Conservation (phyloP, 164 flowering plant genomes). For the Amborella trichopoda region DNA sequence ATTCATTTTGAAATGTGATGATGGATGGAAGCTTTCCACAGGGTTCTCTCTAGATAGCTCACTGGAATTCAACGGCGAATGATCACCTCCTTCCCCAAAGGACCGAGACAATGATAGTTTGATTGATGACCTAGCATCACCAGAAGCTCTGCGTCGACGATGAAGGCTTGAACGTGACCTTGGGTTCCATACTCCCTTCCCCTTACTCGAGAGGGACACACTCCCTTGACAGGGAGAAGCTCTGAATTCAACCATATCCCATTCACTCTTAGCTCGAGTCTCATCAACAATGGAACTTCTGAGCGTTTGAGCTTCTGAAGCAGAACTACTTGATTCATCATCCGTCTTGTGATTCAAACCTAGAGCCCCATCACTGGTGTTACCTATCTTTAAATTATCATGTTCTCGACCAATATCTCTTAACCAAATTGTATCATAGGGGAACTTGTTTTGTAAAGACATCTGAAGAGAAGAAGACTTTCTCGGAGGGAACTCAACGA, state of each 20-base stretch:
- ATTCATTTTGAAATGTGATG: no score
- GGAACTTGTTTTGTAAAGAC: slow-evolving; percentile 37
- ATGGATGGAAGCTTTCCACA: slow-evolving; percentile 2
- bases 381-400: no score
- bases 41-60: slow-evolving; percentile 5
- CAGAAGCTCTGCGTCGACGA: slow-evolving; percentile 19
- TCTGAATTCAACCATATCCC: neutral
- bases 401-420: no score
- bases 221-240: no score
- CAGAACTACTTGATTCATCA: slow-evolving; percentile 41
- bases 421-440: slow-evolving; percentile 35
- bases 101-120: slow-evolving; percentile 20
- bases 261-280: no score
- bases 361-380: no score
- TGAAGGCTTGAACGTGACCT: slow-evolving; percentile 18
- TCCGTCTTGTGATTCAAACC: no score
- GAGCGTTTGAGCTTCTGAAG: slow-evolving; percentile 13
- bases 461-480: slow-evolving; percentile 40
- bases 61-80: neutral
- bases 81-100: neutral
- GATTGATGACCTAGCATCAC: slow-evolving; percentile 12
- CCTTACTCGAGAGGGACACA: no score
- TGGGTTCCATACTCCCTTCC: slow-evolving; percentile 29
- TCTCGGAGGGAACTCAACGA: slow-evolving; percentile 36
- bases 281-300: no score